These are phyloP conservation scores for Colletotrichum neosansevieriae DNA, from an alignment of 2,329 filamentous ascomycete species.

Conservation along the genomic window DNA sequence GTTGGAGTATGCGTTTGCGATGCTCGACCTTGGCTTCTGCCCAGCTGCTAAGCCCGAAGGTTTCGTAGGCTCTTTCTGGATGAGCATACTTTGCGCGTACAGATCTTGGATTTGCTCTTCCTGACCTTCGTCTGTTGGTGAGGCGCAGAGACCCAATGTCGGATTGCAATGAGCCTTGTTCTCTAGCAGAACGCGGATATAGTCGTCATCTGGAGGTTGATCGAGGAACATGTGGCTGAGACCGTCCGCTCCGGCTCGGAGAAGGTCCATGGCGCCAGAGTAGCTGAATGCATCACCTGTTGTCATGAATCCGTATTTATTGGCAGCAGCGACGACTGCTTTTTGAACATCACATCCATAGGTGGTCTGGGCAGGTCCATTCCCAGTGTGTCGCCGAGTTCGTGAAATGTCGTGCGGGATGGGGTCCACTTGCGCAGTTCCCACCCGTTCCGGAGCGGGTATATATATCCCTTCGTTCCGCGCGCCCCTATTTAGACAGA, in stretches of 20 bases:
- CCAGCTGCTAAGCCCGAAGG: not conserved
- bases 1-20: conserved; percentile 39
- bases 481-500: no score
- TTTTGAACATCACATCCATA: no score
- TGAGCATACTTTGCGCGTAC: not conserved
- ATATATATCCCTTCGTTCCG: no score
- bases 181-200: conserved; percentile 44
- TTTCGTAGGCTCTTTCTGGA: not conserved
- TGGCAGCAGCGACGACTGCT: no score
- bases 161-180: conserved; percentile 44
- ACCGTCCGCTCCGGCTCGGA: conserved; percentile 41
- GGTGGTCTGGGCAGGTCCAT: no score
- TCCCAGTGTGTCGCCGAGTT: no score
- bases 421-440: no score
- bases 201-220: conserved; percentile 42
- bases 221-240: conserved; percentile 49
- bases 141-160: conserved; percentile 43
- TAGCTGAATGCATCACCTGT: no score
- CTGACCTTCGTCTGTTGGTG: conserved; percentile 44
- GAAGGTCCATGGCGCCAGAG: no score
- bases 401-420: no score
- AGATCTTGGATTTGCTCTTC: conserved; percentile 41
- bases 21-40: conserved; percentile 6
- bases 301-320: no score
- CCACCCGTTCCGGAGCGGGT: no score